Base-by-base conservation (phyloP, 192 early-diverging fungal genomes). In the Coemansia sp. region DNA sequence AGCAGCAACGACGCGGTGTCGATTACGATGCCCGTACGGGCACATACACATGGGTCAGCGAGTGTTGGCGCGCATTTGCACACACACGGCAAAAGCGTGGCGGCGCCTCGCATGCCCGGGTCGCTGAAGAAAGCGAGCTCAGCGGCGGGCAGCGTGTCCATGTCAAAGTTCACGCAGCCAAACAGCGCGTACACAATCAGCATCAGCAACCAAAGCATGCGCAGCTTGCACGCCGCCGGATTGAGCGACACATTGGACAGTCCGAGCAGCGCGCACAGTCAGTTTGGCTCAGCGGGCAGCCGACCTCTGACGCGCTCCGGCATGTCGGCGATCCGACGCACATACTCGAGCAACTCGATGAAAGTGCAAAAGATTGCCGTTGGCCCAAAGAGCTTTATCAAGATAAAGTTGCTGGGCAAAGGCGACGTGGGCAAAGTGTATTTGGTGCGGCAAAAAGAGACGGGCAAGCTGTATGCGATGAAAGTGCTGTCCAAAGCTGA, bases 391-490 rank as follows among this genome's bases (percentile, higher is more conserved):
- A 89, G 90, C 70, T 98, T 97, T 81, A 79, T 75, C 23, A 97
- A 97, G 72, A 84, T 98, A 59, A 84, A 89, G 75, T 68, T 98
- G 62, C 85, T 98, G 32, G 97, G 97, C 53, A 96, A 96, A 75
- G 97, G 97, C 37, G 97, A 97, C 69, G 97, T 98, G 22, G 97
- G 95, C 15, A 94, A 91, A 67, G 97, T 98, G 3, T 98, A 94
- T 63, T 79, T 98, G 67, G 97, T 98, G 41, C 86, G 87, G 39
- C 87, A 92, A 68, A 95, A 95, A 70, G 85, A 87, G 41, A 82
- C 87, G 0, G 86, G 84, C 52, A 88, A 88, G 62, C 85, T 96
- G 15, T 99, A 89, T 79, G 97, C 96, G 5, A 98, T 99, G 96
- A 99, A 99, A 86, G 92, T 94, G 1, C 73, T 95, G 62, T 91